Base-by-base conservation (phyloP, 192 early-diverging fungal genomes). In the Entophlyctis luteolus region DNA sequence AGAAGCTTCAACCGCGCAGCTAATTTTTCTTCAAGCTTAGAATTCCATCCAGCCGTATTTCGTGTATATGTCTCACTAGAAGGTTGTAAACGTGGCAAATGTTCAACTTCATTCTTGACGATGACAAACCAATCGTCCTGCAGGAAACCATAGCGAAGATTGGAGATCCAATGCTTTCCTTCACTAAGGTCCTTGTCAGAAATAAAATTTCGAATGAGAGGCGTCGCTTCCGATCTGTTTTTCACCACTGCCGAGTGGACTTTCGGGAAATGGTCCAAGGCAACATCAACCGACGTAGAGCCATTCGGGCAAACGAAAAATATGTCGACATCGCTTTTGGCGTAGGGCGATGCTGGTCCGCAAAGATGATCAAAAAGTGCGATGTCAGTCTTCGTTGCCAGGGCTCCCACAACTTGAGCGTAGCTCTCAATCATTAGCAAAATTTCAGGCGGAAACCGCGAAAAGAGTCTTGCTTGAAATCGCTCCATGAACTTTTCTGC, bases 221-320 rank as follows among this genome's bases (percentile, higher is more conserved):
- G n/a, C n/a, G n/a, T 16, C 10, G 52, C 62, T 57, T n/a, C 46
- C 16, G 62, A 4, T 27, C 50, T 18, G 28, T 68, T 59, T 42
- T 18, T n/a, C 6, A 49, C 8, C 12, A 68, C 31, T 23, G 23
- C 55, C 18, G 25, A 16, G 42, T 49, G 37, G 16, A 60, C 32
- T 60, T 38, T 45, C 6, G 58, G 55, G 10, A 68, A 68, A 49
- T 65, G 46, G 28, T 68, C 31, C 37, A 68, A 68, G 2, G 60
- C 34, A 6, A 14, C 37, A n/a, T 12, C 8, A 1, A 68, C 60
- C 27, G 14, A 18, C 31, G 47, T 59, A 22, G 23, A 6, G 14
- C 67, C 60, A 20, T 59, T 29, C 46, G 46, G 27, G 27, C 56
- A 68, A 10, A 70, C 46, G 35, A 63, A 63, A 65, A 70, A 70